A percentile compares a stretch with the other conserved stretches of the same genome.
These are phyloP conservation scores for Aurinia saxatilis DNA, from an alignment of 345 rosid species.

Conservation along the genomic window DNA sequence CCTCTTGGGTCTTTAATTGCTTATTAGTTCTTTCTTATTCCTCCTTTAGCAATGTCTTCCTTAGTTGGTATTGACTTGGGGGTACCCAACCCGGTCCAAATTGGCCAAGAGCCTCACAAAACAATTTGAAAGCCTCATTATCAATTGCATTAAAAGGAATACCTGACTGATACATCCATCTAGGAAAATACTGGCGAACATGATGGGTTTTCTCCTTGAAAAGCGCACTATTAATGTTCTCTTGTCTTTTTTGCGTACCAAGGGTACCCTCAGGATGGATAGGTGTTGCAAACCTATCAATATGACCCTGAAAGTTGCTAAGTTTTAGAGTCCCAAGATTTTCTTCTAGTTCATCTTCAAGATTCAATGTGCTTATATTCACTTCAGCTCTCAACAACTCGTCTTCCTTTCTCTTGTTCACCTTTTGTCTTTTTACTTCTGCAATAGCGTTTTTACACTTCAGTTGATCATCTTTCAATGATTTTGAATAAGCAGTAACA, in stretches of 20 bases:
- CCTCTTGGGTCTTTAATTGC: not conserved
- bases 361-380: not conserved
- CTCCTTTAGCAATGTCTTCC: not conserved
- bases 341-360: not conserved
- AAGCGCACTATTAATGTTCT: not conserved
- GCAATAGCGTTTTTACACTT: too few relatives aligned
- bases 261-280: not conserved
- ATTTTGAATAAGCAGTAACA: too few relatives aligned
- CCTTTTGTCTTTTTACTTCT: too few relatives aligned
- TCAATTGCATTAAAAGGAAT: slow-evolving; percentile 1
- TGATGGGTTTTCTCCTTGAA: not conserved
- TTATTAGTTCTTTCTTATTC: not conserved
- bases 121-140: not conserved
- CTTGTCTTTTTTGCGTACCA: not conserved
- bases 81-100: slow-evolving; percentile 1
- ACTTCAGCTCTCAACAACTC: not conserved
- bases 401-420: not conserved
- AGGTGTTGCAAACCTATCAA: not conserved
- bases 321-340: not conserved
- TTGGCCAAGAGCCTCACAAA: not conserved
- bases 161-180: not conserved
- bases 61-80: not conserved
- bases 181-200: not conserved
- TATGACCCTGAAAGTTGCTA: not conserved
- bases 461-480: too few relatives aligned